A percentile compares a stretch with the other conserved stretches of the same genome.
These are phyloP conservation scores for Termitomyces eurrhizus DNA, from an alignment of 768 basidiomycete genomes.

Conservation along the genomic window DNA sequence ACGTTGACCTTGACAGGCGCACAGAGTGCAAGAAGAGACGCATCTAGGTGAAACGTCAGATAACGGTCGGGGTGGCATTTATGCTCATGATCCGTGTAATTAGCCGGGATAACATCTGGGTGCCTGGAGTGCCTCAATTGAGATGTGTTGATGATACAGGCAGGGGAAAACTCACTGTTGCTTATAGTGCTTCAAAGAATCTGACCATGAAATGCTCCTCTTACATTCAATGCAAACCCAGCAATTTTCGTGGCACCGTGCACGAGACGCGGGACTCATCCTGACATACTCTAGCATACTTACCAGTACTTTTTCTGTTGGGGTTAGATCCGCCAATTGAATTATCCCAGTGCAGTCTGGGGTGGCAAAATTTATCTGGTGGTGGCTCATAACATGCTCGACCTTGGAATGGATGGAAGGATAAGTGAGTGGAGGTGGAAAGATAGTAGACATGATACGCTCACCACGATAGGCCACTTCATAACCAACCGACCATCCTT, in stretches of 20 bases:
- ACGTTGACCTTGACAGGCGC: slow-evolving; percentile 5
- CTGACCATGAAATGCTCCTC: slow-evolving; percentile 1
- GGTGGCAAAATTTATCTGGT: not conserved
- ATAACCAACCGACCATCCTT: slow-evolving; percentile 12
- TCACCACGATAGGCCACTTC: slow-evolving; percentile 14
- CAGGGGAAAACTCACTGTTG: not conserved
- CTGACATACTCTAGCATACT: slow-evolving; percentile 4
- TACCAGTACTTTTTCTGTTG: not conserved
- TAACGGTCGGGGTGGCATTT: not conserved
- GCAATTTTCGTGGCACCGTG: not conserved
- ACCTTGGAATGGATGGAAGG: not conserved
- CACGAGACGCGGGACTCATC: slow-evolving; percentile 2
- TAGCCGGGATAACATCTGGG: not conserved
- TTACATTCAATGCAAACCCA: slow-evolving; percentile 12
- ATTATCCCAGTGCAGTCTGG: not conserved
- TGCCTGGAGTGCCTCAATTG: not conserved
- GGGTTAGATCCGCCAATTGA: not conserved
- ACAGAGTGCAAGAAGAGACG: not conserved
- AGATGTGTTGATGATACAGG: not conserved
- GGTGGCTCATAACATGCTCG: not conserved
- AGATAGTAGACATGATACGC: not conserved
- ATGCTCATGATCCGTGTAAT: slow-evolving; percentile 3
- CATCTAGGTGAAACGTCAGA: slow-evolving; percentile 7
- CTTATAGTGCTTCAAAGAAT: slow-evolving; percentile 4
- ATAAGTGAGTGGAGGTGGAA: not conserved